Evolutionary conservation across 1,284 basidiomycete genomes (phyloP), one percentile per base, ranked within the genome.

Genomic region (Lentinula novae-zelandiae): DNA sequence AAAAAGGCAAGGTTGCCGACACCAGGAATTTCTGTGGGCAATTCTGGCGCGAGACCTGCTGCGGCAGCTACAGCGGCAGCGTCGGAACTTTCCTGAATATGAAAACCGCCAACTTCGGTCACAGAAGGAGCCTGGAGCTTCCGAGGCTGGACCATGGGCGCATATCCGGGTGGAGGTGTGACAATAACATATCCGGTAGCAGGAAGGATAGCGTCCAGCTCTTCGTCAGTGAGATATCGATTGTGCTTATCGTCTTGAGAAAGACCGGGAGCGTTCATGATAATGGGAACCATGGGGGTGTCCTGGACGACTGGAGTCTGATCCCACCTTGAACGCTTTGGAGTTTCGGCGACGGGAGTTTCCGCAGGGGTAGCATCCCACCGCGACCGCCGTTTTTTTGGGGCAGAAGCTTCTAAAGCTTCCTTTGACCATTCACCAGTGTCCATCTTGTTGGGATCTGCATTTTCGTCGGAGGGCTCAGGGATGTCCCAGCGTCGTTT

Each of bases 21-120:
- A 48, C 97, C 97, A 46, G 96, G 96, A 66, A 99, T 98, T 73
- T 99, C 96, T 1, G 96, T 99, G n/a, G 96, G 96, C 31, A 99
- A 79, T 65, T 97, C 95, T 3, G 95, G 93, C 13, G 93, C 91
- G 48, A 98, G 92, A 62, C 95, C 93, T 0, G 93, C 92, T 0
- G 95, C 96, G 0, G 92, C 91, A 0, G 94, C 89, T 0, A 86
- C 83, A 9, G 90, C 88, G 5, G 92, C 90, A 2, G 95, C 93
- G 67, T 95, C 92, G 5, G 92, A 91, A 63, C 96, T 89, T 65
- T 98, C 95, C 75, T 96, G 94, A 67, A 98, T 97, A 69, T 96
- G 95, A 80, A 99, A 99, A 44, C 96, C 96, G 61, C 87, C 86
- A 46, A 84, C 77, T 65, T 90, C 86, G 34, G 85, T 86, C 57